Evolutionary conservation across 2,329 filamentous ascomycete genomes (phyloP).

Genomic region (Arthrobotrys pseudoclavata): DNA sequence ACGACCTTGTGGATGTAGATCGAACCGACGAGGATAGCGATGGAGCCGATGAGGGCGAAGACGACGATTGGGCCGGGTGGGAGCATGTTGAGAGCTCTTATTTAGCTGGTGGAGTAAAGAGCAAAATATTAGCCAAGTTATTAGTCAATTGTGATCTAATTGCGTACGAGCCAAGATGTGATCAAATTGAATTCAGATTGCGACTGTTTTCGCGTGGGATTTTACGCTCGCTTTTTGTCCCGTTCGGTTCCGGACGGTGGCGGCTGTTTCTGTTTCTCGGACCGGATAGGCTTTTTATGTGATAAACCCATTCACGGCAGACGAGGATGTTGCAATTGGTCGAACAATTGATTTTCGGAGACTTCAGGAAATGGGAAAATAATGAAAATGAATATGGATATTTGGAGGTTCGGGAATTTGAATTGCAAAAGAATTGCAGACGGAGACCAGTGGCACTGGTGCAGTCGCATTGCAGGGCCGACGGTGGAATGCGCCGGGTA

Average conservation of each 20-base stretch:
- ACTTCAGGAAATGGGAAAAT: too few species aligned
- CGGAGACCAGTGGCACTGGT: background rate
- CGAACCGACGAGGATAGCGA: slow-evolving; percentile 45
- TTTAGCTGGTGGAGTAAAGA: slow-evolving; percentile 1
- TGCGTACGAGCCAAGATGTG: background rate
- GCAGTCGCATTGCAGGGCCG: too few species aligned
- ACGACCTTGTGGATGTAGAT: slow-evolving; percentile 54
- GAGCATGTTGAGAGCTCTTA: slow-evolving; percentile 53
- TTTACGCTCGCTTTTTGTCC: slow-evolving; percentile 26
- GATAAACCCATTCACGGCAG: slow-evolving; percentile 2
- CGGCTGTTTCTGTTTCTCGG: slow-evolving; percentile 11
- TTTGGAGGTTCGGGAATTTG: background rate
- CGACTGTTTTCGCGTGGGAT: slow-evolving; percentile 3
- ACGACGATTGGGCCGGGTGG: slow-evolving; percentile 58
- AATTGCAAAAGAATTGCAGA: background rate
- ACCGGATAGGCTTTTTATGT: slow-evolving; percentile 11
- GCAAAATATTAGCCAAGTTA: slow-evolving; percentile 8
- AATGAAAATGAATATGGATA: background rate
- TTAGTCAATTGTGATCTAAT: background rate
- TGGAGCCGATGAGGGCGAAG: slow-evolving; percentile 54
- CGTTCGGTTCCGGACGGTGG: slow-evolving; percentile 40
- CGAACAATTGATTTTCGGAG: too few species aligned
- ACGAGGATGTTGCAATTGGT: background rate
- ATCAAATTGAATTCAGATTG: background rate
- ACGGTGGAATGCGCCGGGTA: background rate